A percentile compares a stretch with the other conserved stretches of the same genome.
Evolutionary conservation across 306 rosid genomes (phyloP).

Genomic region (Cotoneaster glaucophyllus): DNA sequence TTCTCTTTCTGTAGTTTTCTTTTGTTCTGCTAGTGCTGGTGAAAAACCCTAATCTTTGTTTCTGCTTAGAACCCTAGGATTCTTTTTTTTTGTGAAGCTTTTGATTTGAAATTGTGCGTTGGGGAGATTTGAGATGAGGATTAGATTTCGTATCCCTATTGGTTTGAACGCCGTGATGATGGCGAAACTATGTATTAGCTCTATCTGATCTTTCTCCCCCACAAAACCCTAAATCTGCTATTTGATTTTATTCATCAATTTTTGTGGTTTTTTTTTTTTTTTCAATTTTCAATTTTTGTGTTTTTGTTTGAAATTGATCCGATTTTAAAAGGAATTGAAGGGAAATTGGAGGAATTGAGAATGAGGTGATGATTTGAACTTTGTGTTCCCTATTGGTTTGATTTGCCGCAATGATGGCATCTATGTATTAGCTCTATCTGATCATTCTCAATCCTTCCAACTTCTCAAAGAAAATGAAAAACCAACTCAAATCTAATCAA

Average conservation of each 20-base stretch:
- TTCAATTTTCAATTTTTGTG: not conserved
- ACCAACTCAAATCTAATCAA: too few species aligned
- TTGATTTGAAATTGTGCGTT: constrained; percentile 19
- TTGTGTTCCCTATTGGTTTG: constrained; percentile 15
- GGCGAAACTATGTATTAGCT: constrained; percentile 41
- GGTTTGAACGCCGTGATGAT: constrained; percentile 49
- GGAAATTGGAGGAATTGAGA: not conserved
- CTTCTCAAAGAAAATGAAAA: not conserved
- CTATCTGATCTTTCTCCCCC: constrained; percentile 39
- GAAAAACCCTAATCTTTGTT: not conserved
- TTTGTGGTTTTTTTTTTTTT: not conserved
- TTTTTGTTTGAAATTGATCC: too few species aligned
- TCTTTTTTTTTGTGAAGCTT: not conserved
- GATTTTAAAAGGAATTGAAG: not conserved
- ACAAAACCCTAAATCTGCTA: too few species aligned
- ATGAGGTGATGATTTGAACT: constrained; percentile 16
- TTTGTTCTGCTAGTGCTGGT: not conserved
- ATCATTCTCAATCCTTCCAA: constrained; percentile 10
- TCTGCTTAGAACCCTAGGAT: not conserved
- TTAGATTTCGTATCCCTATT: constrained; percentile 39
- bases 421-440: constrained; percentile 11
- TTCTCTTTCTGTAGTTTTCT: not conserved
- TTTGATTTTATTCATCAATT: not conserved
- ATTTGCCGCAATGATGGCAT: constrained; percentile 17
- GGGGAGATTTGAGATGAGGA: constrained; percentile 20